Base-by-base conservation (phyloP, 2,329 filamentous ascomycete species). In the Ceratocystis albifundus region DNA sequence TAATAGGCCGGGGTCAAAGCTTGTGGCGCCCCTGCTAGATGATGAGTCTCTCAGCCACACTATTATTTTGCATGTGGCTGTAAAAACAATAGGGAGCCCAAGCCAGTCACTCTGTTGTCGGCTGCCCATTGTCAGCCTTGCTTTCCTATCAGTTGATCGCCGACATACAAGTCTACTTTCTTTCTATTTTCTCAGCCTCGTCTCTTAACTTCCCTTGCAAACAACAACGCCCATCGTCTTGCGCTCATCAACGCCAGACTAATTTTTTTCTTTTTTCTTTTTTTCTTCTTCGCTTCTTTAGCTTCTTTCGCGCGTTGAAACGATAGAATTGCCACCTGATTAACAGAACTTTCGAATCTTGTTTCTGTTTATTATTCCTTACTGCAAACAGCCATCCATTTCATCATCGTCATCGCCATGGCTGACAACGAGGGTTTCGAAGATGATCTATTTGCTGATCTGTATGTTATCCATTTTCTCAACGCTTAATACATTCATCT, bases 381-480 rank as follows among this genome's bases (percentile, higher is more conserved):
- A 30, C 53, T 50, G 25, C 48, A 32, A n/a, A 36, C 22, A 25
- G 7, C 17, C 12, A n/a, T 22, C 22, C 28, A 32, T 62, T 28
- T 30, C 20, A 55, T 62, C 48, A 22, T 62, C 45, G 25, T 41
- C 64, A 63, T 41, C 64, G 61, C 62, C 72, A 94, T 93, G 89
- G 85, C 89, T 61, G 90, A 94, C 73, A 80, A 83, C 65, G 89
- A 92, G 73, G 89, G 89, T 71, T 86, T 90, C 71, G 91, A 96
- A 71, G 92, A 96, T 73, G 91, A 96, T 82, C 88, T 96, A 77
- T 96, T 96, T 77, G 91, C 91, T 72, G 92, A 96, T 78, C 84
- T 96, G 91, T 96, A 80, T 78, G 90, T 71, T 22, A 3, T n/a
- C 55, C 10, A 36, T 30, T 32, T 3, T n/a, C 41, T 25, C 7